Conservation (phyloP, 495 filamentous ascomycete species). For the Neurospora discreta region DNA sequence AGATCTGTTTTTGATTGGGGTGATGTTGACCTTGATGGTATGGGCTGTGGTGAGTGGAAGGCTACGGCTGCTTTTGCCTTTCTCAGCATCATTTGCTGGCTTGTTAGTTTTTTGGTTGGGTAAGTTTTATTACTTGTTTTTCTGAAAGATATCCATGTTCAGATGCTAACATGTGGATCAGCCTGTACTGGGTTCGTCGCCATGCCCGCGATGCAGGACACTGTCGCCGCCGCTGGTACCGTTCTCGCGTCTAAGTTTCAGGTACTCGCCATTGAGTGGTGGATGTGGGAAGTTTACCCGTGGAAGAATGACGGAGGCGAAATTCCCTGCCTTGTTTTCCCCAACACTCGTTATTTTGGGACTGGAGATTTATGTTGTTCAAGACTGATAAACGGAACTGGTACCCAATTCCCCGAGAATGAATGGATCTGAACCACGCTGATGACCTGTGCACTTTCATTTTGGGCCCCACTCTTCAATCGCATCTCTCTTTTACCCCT, state of each 20-base stretch:
- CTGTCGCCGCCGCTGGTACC: slow-evolving; percentile 30
- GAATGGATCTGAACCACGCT: not conserved
- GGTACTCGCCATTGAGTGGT: not conserved
- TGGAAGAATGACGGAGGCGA: not conserved
- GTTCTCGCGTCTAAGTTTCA: slow-evolving; percentile 28
- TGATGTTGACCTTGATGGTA: slow-evolving; percentile 75
- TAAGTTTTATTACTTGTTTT: not conserved
- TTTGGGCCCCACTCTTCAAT: not conserved
- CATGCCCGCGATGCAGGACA: slow-evolving; percentile 13
- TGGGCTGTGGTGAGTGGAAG: slow-evolving; percentile 56
- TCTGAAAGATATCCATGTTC: not conserved
- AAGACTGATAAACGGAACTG: not conserved
- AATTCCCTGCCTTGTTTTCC: no score
- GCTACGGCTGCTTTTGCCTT: slow-evolving; percentile 57
- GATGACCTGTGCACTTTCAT: no score
- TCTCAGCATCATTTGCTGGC: slow-evolving; percentile 56
- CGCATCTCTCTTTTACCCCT: not conserved
- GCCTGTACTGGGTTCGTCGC: slow-evolving; percentile 34
- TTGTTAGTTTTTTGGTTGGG: slow-evolving; percentile 45
- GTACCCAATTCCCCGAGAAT: not conserved
- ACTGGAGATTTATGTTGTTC: not conserved
- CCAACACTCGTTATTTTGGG: not conserved
- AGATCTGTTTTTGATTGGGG: slow-evolving; percentile 85
- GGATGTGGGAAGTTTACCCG: not conserved
- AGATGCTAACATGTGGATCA: slow-evolving; percentile 2